Evolutionary conservation across 352 stramenopile species (phyloP), one percentile per base, ranked within the genome.

Genomic region (Plasmopara halstedii): DNA sequence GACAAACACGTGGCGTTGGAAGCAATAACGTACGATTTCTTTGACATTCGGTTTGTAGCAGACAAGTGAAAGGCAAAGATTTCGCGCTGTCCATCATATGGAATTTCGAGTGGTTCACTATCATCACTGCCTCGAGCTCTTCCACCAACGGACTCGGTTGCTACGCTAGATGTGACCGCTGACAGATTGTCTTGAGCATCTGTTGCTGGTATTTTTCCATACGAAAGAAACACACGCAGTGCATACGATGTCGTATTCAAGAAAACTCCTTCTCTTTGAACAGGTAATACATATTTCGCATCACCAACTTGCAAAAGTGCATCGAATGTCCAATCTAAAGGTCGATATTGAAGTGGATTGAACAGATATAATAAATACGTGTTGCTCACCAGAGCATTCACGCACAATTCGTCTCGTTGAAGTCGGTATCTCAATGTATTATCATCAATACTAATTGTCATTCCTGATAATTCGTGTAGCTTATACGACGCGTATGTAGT

Each of bases 351-450:
- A 29, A 88, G 59, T 34, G 82, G 78, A 42, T 93, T 93, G 64
- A 93, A 93, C 25, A 93, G 47, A 23, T 93, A 90, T n/a, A 93
- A 57, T 53, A 93, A 56, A 58, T 90, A 93, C 49, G 82, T 83
- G 50, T 90, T 93, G 66, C 76, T 86, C 40, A 88, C 73, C 21
- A 93, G 56, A 1, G 78, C 73, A 44, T 93, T 93, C 13, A 93
- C 64, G 42, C 76, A 89, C 31, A 90, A 50, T 19, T 83, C 67
- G 36, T 69, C 53, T 2, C 61, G 40, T 21, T 74, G 61, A 3
- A 87, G 54, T n/a, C 60, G 56, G 56, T 89, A 92, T 14, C 78
- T 67, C 26, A 93, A 53, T 42, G 74, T 89, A 58, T 90, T 90
- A 57, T 93, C 82, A 37, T 93, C 82, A 29, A 90, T 82, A 49